Base-by-base conservation (phyloP, 1,284 basidiomycete genomes). In the Ustilago cynodontis region DNA sequence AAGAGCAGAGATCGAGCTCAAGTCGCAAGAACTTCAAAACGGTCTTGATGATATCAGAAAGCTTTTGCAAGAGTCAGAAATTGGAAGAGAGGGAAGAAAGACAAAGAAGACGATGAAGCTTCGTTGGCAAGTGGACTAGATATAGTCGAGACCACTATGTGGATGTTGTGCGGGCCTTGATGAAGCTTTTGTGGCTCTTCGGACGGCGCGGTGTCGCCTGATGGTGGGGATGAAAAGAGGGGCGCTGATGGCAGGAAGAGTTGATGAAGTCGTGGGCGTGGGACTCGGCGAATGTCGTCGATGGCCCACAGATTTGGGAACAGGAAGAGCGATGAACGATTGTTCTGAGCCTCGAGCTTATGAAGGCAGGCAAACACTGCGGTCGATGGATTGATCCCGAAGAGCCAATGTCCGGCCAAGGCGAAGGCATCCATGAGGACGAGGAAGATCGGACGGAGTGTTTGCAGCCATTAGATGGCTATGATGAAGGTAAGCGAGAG, bases 261-360 rank as follows among this genome's bases (percentile, higher is more conserved):
- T 9, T 28, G 41, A 57, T 57, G 55, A 57, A 57, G 55, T 57
- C 8, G 41, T 47, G 55, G 41, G 55, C 14, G 24, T n/a, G 47
- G 35, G 35, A 37, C 41, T 20, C 13, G 24, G 9, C 14, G 10
- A 16, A 26, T 26, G 22, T 13, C 24, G 47, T 26, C 47, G 18
- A 24, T 18, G 47, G 26, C 22, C 47, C 26, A 49, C 6, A 43
- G 20, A n/a, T n/a, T 7, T 7, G n/a, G 41, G 26, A 29, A n/a
- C 18, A 16, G 50, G 9, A 29, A 26, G 50, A 52, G 50, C 13
- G 26, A n/a, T 33, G 14, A 28, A 49, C 22, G 50, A 33, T 33
- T 35, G 31, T 39, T 37, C 13, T 9, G 18, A 22, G 16, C 14
- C 18, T 26, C 20, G 41, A 39, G 52, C 4, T 39, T 54, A 54